Percentiles rank a stretch among this genome's conserved stretches.
These are phyloP conservation scores for Trichosporon inkin DNA, from an alignment of 1,284 basidiomycete species.

Conservation along the genomic window DNA sequence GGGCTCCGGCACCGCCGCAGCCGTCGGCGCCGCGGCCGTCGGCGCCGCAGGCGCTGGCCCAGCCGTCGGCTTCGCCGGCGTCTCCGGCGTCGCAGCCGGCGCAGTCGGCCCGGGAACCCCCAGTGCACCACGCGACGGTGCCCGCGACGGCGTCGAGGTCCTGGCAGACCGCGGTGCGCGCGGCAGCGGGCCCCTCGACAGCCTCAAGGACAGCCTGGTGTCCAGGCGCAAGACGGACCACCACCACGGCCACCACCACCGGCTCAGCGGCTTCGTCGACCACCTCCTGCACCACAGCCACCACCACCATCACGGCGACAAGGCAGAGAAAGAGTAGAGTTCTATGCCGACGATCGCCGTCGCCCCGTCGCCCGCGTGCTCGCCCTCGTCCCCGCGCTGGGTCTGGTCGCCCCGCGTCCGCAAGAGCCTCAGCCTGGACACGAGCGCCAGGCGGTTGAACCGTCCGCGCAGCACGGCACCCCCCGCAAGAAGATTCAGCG, in stretches of 20 bases:
- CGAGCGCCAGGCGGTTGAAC: background rate
- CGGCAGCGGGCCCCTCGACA: background rate
- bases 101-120: too few species aligned
- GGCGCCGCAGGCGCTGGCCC: background rate
- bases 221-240: too few species aligned
- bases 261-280: conserved; percentile 2
- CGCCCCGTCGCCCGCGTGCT: background rate
- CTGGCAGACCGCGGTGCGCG: background rate
- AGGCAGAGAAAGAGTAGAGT: background rate
- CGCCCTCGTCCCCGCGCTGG: background rate
- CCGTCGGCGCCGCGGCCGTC: background rate
- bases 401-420: background rate
- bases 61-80: background rate
- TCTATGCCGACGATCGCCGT: background rate
- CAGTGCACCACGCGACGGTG: too few species aligned
- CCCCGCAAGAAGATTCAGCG: too few species aligned
- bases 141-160: background rate
- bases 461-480: background rate
- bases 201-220: background rate
- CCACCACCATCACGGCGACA: background rate
- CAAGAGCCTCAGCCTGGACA: background rate
- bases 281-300: background rate
- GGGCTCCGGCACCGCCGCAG: background rate
- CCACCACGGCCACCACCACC: conserved; percentile 4
- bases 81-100: too few species aligned